Base-by-base conservation (phyloP, 495 filamentous ascomycete species). In the Cetradonia linearis region DNA sequence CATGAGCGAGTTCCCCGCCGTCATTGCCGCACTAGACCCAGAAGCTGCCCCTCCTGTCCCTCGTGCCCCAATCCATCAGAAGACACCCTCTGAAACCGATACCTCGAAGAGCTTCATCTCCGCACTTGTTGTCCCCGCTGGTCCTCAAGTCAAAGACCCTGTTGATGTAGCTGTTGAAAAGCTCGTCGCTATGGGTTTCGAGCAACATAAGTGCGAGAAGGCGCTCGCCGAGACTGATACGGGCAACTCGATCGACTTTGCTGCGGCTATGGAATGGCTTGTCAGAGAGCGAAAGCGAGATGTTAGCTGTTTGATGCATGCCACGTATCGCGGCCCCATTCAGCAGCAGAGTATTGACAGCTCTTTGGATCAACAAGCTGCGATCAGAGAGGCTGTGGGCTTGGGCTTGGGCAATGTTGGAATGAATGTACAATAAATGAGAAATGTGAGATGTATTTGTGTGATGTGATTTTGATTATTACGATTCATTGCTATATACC, bases 151-250 rank as follows among this genome's bases (percentile, higher is more conserved):
- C n/a, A 70, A 72, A 28, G 78, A 81, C 56, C 78, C 78, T 5
- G 77, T 77, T 23, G 78, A 81, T 56, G 72, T 71, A 14, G 78
- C 78, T 7, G 76, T 81, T 31, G 62, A 71, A 23, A 66, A 68
- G 40, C 73, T 81, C 61, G 78, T 80, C 4, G 73, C 75, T 11
- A 73, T 80, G 28, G 78, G 78, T 5, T 81, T 80, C 60, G 59
- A 69, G 33, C 66, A 72, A 46, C 68, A 74, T 33, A 77, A 79
- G 46, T 77, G 74, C 4, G 78, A 77, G 59, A 78, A 76, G 72
- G 78, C 78, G 11, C 65, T 81, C 11, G 78, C 78, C 34, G 73
- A 78, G 55, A 80, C 77, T 0, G 78, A 81, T 59, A 77, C 69
- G 1, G 78, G 78, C 20, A 77, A 81, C 33, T 73, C 73, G 2